phyloP scores from a whole-genome alignment of 805 yeast species.

The Ogataea methanolica region DNA sequence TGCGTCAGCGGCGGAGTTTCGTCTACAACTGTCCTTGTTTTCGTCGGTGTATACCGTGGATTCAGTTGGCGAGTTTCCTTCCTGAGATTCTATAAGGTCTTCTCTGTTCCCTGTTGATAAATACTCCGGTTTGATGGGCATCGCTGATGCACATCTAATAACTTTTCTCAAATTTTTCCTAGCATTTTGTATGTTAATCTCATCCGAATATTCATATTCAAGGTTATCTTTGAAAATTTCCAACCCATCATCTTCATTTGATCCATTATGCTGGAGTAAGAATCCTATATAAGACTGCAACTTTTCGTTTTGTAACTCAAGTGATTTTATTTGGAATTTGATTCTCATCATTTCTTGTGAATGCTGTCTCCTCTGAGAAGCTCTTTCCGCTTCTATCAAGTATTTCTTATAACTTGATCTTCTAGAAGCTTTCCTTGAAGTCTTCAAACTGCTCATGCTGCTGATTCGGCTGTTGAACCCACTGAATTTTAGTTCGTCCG shows the following conservation, averaged over 20 bases:
- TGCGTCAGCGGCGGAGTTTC: not conserved
- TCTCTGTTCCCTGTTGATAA: constrained; percentile 2
- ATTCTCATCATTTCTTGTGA: constrained; percentile 47
- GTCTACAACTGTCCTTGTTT: not conserved
- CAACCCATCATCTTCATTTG: constrained; percentile 22
- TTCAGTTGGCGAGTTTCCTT: not conserved
- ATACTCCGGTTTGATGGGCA: constrained; percentile 23
- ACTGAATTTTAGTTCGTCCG: constrained; percentile 17
- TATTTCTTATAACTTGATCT: constrained; percentile 20
- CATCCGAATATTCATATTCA: constrained; percentile 46
- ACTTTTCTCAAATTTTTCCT: constrained; percentile 36
- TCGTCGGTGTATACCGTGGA: not conserved
- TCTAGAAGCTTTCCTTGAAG: constrained; percentile 4
- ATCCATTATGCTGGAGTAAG: constrained; percentile 40
- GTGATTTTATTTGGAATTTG: constrained; percentile 49
- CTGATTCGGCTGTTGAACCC: not conserved
- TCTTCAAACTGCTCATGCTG: not conserved
- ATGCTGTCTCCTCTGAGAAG: constrained; percentile 21
- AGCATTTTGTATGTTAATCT: constrained; percentile 45
- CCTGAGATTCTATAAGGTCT: constrained; percentile 1
- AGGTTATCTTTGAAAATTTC: constrained; percentile 14
- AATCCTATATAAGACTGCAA: constrained; percentile 54
- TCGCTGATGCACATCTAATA: constrained; percentile 30
- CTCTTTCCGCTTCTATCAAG: constrained; percentile 21
- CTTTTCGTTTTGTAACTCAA: constrained; percentile 52